Conservation (phyloP, 2,329 filamentous ascomycete genomes). For the Fusarium sp. region DNA sequence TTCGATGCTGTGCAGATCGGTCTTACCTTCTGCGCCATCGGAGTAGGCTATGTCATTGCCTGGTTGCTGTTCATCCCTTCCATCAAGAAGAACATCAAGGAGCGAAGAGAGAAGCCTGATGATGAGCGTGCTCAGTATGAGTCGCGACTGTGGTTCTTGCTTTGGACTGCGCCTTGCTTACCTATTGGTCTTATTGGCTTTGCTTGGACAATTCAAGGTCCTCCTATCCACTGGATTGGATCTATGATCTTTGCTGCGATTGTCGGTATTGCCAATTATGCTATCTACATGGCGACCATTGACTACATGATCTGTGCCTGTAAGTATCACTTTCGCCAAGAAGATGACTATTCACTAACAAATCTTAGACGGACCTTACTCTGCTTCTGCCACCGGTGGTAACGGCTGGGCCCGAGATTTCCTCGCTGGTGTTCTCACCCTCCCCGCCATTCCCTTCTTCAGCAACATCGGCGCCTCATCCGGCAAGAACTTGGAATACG, state of each 20-base stretch:
- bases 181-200: constrained; percentile 78
- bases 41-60: constrained; percentile 73
- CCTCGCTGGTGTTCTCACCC: constrained; percentile 76
- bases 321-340: constrained; percentile 9
- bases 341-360: neutral
- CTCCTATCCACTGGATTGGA: constrained; percentile 74
- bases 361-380: constrained; percentile 67
- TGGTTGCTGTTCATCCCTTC: constrained; percentile 70
- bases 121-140: constrained; percentile 75
- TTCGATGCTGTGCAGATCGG: constrained; percentile 69
- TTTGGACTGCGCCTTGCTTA: constrained; percentile 70
- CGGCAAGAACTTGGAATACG: constrained; percentile 67
- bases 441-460: constrained; percentile 75
- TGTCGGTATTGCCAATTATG: constrained; percentile 79
- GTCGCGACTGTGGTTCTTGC: constrained; percentile 72
- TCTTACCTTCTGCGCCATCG: constrained; percentile 73
- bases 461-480: constrained; percentile 63
- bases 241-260: constrained; percentile 73
- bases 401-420: constrained; percentile 82
- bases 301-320: constrained; percentile 71
- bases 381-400: constrained; percentile 79
- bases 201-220: constrained; percentile 74
- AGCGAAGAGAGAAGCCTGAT: constrained; percentile 62
- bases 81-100: constrained; percentile 65
- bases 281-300: constrained; percentile 81